Conservation (phyloP, 805 yeast species). For the Sugiyamaella qingdaonensis region DNA sequence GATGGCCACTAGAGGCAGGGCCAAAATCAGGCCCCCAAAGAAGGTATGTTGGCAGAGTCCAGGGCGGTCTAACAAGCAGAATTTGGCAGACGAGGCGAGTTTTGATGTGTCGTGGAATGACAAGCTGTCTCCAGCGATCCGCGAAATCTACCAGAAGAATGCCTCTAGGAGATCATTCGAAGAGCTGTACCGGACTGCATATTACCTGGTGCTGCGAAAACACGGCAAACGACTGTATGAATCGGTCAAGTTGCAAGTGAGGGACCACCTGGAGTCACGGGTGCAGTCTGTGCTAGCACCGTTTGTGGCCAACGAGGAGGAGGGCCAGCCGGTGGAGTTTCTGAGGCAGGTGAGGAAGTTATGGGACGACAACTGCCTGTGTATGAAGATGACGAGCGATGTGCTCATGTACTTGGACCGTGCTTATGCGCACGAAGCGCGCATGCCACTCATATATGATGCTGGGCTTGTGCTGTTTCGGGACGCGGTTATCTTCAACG, state of each 20-base stretch:
- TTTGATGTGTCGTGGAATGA: slow-evolving; percentile 62
- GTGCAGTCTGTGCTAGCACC: slow-evolving; percentile 24
- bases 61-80: not conserved
- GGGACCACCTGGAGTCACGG: slow-evolving; percentile 39
- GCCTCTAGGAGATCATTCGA: slow-evolving; percentile 77
- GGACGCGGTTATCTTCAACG: slow-evolving; percentile 50
- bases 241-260: slow-evolving; percentile 48
- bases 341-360: slow-evolving; percentile 36
- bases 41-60: slow-evolving; percentile 17
- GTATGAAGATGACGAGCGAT: slow-evolving; percentile 77
- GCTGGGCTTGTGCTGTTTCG: slow-evolving; percentile 67
- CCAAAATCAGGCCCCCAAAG: slow-evolving; percentile 26
- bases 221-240: slow-evolving; percentile 63
- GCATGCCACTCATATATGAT: slow-evolving; percentile 63
- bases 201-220: slow-evolving; percentile 67
- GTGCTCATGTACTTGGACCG: slow-evolving; percentile 83
- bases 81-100: slow-evolving; percentile 34
- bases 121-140: slow-evolving; percentile 60
- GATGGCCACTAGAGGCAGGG: slow-evolving; percentile 17
- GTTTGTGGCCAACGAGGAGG: slow-evolving; percentile 13
- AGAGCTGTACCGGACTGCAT: slow-evolving; percentile 73
- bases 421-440: slow-evolving; percentile 69
- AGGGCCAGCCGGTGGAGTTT: slow-evolving; percentile 24
- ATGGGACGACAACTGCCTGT: slow-evolving; percentile 70
- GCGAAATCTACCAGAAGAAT: slow-evolving; percentile 64